Base-by-base conservation (phyloP, 352 stramenopile genomes). In the Blastocystis sp. region DNA sequence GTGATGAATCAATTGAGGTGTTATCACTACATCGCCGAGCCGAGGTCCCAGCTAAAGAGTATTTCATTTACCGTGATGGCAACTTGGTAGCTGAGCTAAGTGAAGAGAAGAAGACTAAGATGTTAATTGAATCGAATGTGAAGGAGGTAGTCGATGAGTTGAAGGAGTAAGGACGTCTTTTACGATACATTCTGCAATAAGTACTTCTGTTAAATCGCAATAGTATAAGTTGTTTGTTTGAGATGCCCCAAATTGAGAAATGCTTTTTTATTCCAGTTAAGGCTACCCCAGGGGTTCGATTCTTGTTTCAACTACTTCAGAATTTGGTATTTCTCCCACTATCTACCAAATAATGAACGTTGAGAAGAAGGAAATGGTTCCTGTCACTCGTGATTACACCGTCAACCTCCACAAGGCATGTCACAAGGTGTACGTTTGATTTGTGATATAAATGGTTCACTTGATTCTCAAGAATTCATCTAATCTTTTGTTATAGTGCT, bases 341-440 rank as follows among this genome's bases (percentile, higher is more conserved):
- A 24, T 60, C 42, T 4, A 15, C 35, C 22, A 64, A 62, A 81
- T n/a, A 17, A 81, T 81, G 70, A 60, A n/a, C 51, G 44, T 44
- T 81, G 70, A 60, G 62, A 81, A 91, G 57, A 89, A 79, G 48
- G 57, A 90, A 68, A 77, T 79, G 56, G 53, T 60, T 88, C 59
- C 95, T 87, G 96, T 98, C 73, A 97, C 95, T 80, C 95, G 96
- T 90, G 96, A 98, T 93, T 98, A 98, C 94, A 99, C 97, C 73
- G 98, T 99, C 93, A 97, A 98, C 92, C 94, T 99, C 81, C 95
- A 98, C 93, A 99, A 99, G 94, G 92, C 95, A 91, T 93, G 97
- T 82, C 95, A 98, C 92, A 94, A 93, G 88, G 89, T 93, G 35
- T 90, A 82, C 87, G 87, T 91, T 90, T 70, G 73, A 17, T 93